These are phyloP conservation scores for Pleurotus tuber-regium DNA, from an alignment of 768 basidiomycete genomes.

Conservation along the genomic window DNA sequence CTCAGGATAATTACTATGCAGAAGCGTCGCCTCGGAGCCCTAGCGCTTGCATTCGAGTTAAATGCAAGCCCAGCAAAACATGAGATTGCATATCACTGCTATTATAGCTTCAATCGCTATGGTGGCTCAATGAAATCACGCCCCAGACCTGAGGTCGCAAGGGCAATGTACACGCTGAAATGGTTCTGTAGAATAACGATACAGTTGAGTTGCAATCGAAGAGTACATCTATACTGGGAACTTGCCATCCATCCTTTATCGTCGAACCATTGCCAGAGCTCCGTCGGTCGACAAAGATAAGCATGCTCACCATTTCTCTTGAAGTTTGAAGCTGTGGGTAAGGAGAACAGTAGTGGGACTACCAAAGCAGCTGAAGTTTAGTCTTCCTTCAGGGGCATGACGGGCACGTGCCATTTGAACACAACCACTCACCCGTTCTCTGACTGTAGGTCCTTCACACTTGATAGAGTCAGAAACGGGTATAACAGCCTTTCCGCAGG, in stretches of 20 bases:
- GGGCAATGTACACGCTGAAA: conserved; percentile 17
- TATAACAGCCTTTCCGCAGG: no score
- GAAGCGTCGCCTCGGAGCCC: conserved; percentile 49
- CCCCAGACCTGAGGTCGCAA: conserved; percentile 16
- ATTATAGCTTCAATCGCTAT: not conserved
- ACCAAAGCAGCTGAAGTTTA: no score
- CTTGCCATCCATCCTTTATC: conserved; percentile 53
- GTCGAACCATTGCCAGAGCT: conserved; percentile 37
- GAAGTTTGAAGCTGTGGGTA: no score
- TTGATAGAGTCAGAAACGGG: no score
- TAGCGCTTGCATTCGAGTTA: conserved; percentile 38
- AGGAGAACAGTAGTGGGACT: no score
- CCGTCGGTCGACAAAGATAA: conserved; percentile 22
- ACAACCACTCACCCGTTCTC: no score
- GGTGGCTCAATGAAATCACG: conserved; percentile 10
- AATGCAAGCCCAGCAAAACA: conserved; percentile 42
- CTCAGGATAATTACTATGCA: conserved; percentile 27
- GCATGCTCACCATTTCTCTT: conserved; percentile 52
- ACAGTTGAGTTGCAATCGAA: conserved; percentile 11
- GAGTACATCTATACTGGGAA: conserved; percentile 35
- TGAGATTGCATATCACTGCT: no score
- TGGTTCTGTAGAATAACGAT: conserved; percentile 19
- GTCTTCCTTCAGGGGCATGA: no score
- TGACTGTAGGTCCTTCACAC: no score
- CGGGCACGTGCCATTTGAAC: no score